Conservation (phyloP, 1,139 yeast genomes). For the Wickerhamiella infanticola region DNA sequence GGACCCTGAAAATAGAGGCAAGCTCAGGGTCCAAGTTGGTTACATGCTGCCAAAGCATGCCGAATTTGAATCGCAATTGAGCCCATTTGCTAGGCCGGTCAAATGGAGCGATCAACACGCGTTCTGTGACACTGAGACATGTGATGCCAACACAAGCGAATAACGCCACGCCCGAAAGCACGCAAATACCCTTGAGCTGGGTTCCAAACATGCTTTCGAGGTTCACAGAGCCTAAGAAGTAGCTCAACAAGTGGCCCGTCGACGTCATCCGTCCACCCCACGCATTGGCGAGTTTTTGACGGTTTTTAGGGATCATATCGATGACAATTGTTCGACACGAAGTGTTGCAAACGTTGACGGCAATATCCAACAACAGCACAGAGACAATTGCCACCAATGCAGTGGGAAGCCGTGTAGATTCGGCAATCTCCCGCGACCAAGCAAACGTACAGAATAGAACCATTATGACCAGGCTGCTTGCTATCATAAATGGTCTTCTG, state of each 20-base stretch:
- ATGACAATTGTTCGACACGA: slow-evolving; percentile 45
- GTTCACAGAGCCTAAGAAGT: slow-evolving; percentile 31
- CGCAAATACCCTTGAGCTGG: slow-evolving; percentile 36
- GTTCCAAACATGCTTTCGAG: slow-evolving; percentile 27
- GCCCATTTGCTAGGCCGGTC: not conserved
- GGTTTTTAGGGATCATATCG: slow-evolving; percentile 37
- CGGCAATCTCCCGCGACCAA: slow-evolving; percentile 30
- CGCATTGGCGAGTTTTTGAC: slow-evolving; percentile 46
- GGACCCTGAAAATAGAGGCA: slow-evolving; percentile 21
- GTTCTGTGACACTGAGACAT: slow-evolving; percentile 28
- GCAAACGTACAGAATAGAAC: slow-evolving; percentile 28
- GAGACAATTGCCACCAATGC: slow-evolving; percentile 35
- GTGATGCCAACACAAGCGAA: slow-evolving; percentile 28
- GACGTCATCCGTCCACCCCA: slow-evolving; percentile 64
- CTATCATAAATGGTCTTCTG: slow-evolving; percentile 38
- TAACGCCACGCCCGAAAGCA: slow-evolving; percentile 31
- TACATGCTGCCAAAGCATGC: not conserved
- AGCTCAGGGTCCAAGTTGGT: slow-evolving; percentile 9
- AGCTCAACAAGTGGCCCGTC: slow-evolving; percentile 39
- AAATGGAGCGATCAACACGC: slow-evolving; percentile 22
- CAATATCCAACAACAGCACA: slow-evolving; percentile 38
- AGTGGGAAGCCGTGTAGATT: slow-evolving; percentile 1
- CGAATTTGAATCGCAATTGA: not conserved
- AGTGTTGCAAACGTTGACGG: slow-evolving; percentile 44
- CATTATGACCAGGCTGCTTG: slow-evolving; percentile 32